phyloP scores from a whole-genome alignment of 2,329 filamentous ascomycete genomes.

The Plenodomus lindquistii region DNA sequence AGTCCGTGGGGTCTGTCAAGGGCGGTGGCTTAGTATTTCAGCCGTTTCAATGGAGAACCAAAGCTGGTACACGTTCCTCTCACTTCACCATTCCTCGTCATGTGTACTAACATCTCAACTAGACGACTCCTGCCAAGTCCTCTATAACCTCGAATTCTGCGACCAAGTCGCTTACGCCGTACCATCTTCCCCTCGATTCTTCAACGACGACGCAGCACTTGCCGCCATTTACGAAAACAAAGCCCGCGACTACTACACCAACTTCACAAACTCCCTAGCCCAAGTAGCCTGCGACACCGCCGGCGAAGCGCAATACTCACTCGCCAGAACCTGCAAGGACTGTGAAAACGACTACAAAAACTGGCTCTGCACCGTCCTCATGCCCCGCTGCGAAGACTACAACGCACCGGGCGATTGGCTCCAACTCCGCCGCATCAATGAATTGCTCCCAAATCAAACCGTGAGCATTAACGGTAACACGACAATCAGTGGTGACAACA shows the following conservation, averaged over 20 bases:
- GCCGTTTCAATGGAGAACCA: slow-evolving; percentile 75
- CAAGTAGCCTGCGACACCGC: slow-evolving; percentile 85
- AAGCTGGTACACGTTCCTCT: slow-evolving; percentile 62
- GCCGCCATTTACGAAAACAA: slow-evolving; percentile 77
- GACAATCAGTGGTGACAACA: slow-evolving; percentile 9
- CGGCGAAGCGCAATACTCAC: slow-evolving; percentile 75
- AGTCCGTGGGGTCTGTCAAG: slow-evolving; percentile 52
- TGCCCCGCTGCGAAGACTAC: slow-evolving; percentile 91
- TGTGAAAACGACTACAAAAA: slow-evolving; percentile 83
- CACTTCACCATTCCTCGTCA: not conserved
- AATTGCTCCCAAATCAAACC: slow-evolving; percentile 72
- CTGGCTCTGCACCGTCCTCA: slow-evolving; percentile 92
- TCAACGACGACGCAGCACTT: slow-evolving; percentile 64
- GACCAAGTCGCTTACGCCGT: slow-evolving; percentile 88
- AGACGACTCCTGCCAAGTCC: slow-evolving; percentile 81
- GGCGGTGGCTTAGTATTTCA: slow-evolving; percentile 79
- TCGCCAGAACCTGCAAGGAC: slow-evolving; percentile 74
- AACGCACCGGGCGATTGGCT: slow-evolving; percentile 56
- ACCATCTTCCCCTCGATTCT: slow-evolving; percentile 72
- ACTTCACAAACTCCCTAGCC: slow-evolving; percentile 79
- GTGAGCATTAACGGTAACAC: slow-evolving; percentile 19
- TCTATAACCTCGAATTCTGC: slow-evolving; percentile 89
- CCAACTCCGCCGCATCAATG: slow-evolving; percentile 70
- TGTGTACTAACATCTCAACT: slow-evolving; percentile 14
- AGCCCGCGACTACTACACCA: slow-evolving; percentile 69